These are phyloP conservation scores for Thelonectria discophora DNA, from an alignment of 2,329 filamentous ascomycete species.

Conservation along the genomic window DNA sequence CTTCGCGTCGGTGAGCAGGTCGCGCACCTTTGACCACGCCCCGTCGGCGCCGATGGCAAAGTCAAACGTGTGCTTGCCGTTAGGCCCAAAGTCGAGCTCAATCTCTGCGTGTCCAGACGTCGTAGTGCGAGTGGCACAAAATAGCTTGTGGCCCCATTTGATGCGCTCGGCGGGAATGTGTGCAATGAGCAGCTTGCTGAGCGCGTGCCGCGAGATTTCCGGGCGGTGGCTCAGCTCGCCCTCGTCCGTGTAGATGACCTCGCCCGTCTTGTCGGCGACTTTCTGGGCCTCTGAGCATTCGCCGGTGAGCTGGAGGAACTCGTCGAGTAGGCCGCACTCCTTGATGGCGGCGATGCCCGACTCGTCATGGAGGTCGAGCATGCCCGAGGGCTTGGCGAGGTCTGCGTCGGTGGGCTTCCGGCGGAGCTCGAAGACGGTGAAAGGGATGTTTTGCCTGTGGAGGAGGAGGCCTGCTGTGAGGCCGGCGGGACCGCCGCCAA, in stretches of 20 bases:
- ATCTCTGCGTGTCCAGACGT: neutral
- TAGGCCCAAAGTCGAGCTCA: slow-evolving; percentile 11
- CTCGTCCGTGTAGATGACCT: slow-evolving; percentile 21
- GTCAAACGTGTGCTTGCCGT: slow-evolving; percentile 8
- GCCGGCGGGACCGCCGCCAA: slow-evolving; percentile 56
- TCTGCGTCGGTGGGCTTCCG: slow-evolving; percentile 39
- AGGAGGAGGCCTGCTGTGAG: slow-evolving; percentile 58
- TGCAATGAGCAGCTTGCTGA: slow-evolving; percentile 47
- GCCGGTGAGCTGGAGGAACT: slow-evolving; percentile 54
- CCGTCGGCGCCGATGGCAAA: slow-evolving; percentile 32
- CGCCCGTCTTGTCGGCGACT: slow-evolving; percentile 41
- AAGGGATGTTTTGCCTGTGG: slow-evolving; percentile 52
- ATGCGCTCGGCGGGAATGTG: slow-evolving; percentile 46
- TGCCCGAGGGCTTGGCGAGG: slow-evolving; percentile 52
- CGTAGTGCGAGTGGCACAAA: neutral
- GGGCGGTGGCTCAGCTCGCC: slow-evolving; percentile 42
- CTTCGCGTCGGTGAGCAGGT: slow-evolving; percentile 46
- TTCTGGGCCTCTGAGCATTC: slow-evolving; percentile 31
- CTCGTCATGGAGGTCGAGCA: slow-evolving; percentile 60
- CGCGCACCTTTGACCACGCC: slow-evolving; percentile 45
- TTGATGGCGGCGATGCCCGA: slow-evolving; percentile 60
- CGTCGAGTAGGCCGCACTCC: slow-evolving; percentile 56
- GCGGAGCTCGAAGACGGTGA: slow-evolving; percentile 57
- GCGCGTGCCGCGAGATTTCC: slow-evolving; percentile 50
- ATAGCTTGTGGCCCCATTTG: slow-evolving; percentile 45